These are phyloP conservation scores for Heliocybe sulcata DNA, from an alignment of 1,284 basidiomycete genomes.

Conservation along the genomic window DNA sequence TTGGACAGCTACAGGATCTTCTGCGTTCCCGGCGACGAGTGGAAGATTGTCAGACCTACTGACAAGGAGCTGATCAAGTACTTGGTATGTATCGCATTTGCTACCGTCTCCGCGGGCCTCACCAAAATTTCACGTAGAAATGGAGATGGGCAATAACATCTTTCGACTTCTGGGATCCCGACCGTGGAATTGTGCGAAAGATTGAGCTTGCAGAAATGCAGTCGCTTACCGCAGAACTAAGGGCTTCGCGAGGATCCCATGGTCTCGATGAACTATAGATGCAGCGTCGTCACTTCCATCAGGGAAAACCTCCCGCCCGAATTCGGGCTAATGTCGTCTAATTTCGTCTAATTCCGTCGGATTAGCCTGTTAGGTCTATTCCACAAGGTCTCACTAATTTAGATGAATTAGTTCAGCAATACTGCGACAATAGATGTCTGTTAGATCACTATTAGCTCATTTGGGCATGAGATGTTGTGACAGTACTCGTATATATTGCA, in stretches of 20 bases:
- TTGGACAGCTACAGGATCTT: conserved; percentile 65
- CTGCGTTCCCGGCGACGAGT: conserved; percentile 36
- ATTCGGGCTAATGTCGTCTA: no score
- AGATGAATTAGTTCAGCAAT: no score
- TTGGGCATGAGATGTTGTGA: no score
- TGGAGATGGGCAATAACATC: conserved; percentile 58
- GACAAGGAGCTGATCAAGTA: conserved; percentile 60
- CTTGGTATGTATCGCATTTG: conserved; percentile 30
- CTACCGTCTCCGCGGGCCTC: conserved; percentile 1
- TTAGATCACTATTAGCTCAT: no score
- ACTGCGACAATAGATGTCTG: no score
- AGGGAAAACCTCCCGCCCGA: no score
- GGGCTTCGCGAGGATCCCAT: not conserved
- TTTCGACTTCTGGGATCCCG: conserved; percentile 39
- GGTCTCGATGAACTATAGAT: no score
- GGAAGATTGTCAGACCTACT: conserved; percentile 47
- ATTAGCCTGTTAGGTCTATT: no score
- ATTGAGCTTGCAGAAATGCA: not conserved
- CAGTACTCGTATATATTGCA: no score
- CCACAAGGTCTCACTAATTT: no score
- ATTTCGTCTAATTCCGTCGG: no score
- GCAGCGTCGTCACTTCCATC: no score
- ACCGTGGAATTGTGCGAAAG: conserved; percentile 26
- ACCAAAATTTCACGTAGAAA: conserved; percentile 24
- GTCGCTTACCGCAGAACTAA: not conserved